Percentiles rank a stretch among this genome's conserved stretches.
Conservation (phyloP, 2,329 filamentous ascomycete species). For the Botrytis paeoniae region DNA sequence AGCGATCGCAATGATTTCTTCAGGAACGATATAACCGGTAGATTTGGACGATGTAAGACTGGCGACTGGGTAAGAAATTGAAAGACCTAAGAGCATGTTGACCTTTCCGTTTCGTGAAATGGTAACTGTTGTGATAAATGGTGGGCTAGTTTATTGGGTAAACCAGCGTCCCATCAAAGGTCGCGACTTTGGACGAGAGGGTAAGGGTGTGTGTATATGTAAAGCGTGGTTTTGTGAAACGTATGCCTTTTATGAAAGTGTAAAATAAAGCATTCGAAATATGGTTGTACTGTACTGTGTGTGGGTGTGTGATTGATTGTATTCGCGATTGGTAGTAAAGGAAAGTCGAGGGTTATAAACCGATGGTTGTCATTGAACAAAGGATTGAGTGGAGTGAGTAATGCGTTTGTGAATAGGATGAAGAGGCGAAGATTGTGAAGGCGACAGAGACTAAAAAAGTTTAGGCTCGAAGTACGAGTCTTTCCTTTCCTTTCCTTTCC, state of each 20-base stretch:
- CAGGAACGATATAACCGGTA: constrained; percentile 57
- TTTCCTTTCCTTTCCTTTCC: constrained; percentile 1
- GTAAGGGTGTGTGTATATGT: background rate
- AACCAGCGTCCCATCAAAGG: constrained; percentile 34
- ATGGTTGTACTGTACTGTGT: background rate
- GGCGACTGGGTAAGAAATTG: constrained; percentile 56
- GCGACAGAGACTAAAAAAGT: constrained; percentile 13
- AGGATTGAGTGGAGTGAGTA: constrained; percentile 35
- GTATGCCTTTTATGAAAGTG: constrained; percentile 1
- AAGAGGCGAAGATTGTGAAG: constrained; percentile 24
- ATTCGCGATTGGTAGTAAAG: constrained; percentile 13
- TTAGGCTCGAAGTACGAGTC: constrained; percentile 9
- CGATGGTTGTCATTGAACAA: constrained; percentile 24
- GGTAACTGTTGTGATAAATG: constrained; percentile 36
- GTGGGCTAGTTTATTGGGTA: constrained; percentile 31
- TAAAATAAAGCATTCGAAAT: constrained; percentile 6
- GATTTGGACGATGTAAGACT: constrained; percentile 52
- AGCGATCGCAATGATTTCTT: constrained; percentile 43
- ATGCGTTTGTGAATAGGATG: constrained; percentile 19
- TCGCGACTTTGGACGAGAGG: constrained; percentile 20
- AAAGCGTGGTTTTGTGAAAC: background rate
- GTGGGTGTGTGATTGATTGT: background rate
- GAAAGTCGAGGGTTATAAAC: constrained; percentile 26
- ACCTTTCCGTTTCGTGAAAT: constrained; percentile 37
- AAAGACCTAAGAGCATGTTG: constrained; percentile 59